A percentile compares a stretch with the other conserved stretches of the same genome.
These are phyloP conservation scores for Stenocarpella maydis DNA, from an alignment of 2,329 filamentous ascomycete species.

Conservation along the genomic window DNA sequence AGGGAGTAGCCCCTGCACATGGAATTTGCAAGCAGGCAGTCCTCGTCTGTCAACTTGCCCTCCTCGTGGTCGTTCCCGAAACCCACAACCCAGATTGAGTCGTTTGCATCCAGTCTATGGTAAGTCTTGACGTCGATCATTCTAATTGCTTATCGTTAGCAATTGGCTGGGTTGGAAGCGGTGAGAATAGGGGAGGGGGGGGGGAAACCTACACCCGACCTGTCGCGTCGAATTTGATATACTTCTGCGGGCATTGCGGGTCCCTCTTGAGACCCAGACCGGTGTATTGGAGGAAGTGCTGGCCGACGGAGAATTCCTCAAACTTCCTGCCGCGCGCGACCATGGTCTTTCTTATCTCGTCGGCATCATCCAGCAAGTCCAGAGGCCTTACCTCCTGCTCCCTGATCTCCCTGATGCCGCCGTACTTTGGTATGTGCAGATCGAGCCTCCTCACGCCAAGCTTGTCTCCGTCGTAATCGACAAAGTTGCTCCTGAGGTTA, in stretches of 20 bases:
- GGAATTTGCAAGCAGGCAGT: constrained; percentile 40
- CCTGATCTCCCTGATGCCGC: constrained; percentile 40
- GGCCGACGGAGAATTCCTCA: constrained; percentile 43
- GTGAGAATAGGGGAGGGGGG: too few species aligned
- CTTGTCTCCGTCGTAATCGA: constrained; percentile 48
- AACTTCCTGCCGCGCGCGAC: constrained; percentile 46
- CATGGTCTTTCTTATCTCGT: constrained; percentile 37
- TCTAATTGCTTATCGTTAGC: background rate
- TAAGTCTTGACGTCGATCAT: constrained; percentile 49
- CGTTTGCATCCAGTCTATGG: constrained; percentile 42
- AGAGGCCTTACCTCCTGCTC: constrained; percentile 44
- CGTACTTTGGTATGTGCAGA: constrained; percentile 42
- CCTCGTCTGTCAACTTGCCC: constrained; percentile 42
- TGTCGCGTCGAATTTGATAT: constrained; percentile 40
- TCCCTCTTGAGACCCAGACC: constrained; percentile 40
- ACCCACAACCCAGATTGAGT: constrained; percentile 38
- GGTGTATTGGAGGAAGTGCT: constrained; percentile 46
- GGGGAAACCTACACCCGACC: constrained; percentile 40
- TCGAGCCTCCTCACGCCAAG: constrained; percentile 41
- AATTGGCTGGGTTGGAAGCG: background rate
- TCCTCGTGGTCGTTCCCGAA: constrained; percentile 36
- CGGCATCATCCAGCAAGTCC: constrained; percentile 40
- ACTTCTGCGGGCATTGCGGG: constrained; percentile 18
- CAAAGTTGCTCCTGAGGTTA: constrained; percentile 40
- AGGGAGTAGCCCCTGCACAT: constrained; percentile 45